A percentile compares a stretch with the other conserved stretches of the same genome.
Evolutionary conservation across 306 rosid genomes (phyloP).

Genomic region (Astragalus membranaceus): DNA sequence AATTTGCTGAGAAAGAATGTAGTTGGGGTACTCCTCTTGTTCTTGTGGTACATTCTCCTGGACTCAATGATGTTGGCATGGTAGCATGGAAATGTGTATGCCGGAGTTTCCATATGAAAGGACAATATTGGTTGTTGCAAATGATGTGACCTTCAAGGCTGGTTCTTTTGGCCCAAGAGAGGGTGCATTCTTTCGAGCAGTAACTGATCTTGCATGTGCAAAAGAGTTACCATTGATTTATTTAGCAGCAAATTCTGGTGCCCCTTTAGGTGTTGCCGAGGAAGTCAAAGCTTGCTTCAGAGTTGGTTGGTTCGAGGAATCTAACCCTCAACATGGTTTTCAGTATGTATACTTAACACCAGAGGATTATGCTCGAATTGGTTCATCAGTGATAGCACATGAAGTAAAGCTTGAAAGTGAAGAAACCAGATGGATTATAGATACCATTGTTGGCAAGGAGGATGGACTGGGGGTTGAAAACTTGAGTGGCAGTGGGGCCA

Average conservation of each 20-base stretch:
- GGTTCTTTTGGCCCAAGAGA: slow-evolving; percentile 98
- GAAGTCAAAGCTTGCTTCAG: slow-evolving; percentile 90
- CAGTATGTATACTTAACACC: slow-evolving; percentile 82
- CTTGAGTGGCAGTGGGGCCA: slow-evolving; percentile 95
- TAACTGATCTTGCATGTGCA: slow-evolving; percentile 86
- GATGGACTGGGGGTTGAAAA: slow-evolving; percentile 96
- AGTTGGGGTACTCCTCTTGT: slow-evolving; percentile 80
- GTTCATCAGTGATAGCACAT: slow-evolving; percentile 78
- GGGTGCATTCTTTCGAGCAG: slow-evolving; percentile 89
- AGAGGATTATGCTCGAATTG: slow-evolving; percentile 78
- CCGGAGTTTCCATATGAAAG: slow-evolving; percentile 95
- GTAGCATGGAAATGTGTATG: slow-evolving; percentile 91
- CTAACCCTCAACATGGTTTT: slow-evolving; percentile 85
- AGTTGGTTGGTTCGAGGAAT: slow-evolving; percentile 98
- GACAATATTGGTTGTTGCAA: slow-evolving; percentile 72
- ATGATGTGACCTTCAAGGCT: slow-evolving; percentile 92
- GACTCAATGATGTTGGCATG: slow-evolving; percentile 91
- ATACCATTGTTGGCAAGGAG: slow-evolving; percentile 93
- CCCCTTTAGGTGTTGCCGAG: slow-evolving; percentile 92
- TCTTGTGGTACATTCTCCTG: slow-evolving; percentile 59
- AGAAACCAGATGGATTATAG: slow-evolving; percentile 90
- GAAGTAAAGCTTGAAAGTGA: slow-evolving; percentile 68
- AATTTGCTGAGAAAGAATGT: slow-evolving; percentile 67
- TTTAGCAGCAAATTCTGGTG: slow-evolving; percentile 98
- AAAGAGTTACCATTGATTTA: slow-evolving; percentile 80